Conservation (phyloP, 345 rosid genomes). For the Acer yangbiense region DNA sequence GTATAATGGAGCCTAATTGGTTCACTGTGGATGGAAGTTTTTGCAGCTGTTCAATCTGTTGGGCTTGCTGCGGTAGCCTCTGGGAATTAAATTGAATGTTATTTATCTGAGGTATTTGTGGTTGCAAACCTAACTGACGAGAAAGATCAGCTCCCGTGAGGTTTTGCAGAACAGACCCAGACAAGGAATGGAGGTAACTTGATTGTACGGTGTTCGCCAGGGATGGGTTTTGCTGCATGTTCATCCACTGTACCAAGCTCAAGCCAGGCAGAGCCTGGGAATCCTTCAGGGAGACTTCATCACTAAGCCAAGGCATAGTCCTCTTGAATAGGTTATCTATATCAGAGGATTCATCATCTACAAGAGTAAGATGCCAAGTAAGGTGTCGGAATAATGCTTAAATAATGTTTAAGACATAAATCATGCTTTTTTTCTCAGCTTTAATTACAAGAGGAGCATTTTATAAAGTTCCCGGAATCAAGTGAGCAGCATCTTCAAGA, state of each 20-base stretch:
- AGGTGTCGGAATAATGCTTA: conserved; percentile 3
- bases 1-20: conserved; percentile 33
- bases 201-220: conserved; percentile 52
- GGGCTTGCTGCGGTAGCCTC: conserved; percentile 51
- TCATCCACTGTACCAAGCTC: conserved; percentile 93
- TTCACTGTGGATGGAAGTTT: conserved; percentile 45
- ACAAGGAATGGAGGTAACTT: conserved; percentile 45
- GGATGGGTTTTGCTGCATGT: conserved; percentile 73
- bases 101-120: conserved; percentile 48
- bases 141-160: conserved; percentile 50
- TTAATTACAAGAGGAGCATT: background rate
- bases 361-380: conserved; percentile 21
- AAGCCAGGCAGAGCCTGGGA: conserved; percentile 65
- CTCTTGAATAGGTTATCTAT: conserved; percentile 77
- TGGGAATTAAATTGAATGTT: conserved; percentile 42
- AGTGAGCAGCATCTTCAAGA: conserved; percentile 9
- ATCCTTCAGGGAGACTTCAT: conserved; percentile 71
- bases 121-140: conserved; percentile 48
- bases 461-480: background rate
- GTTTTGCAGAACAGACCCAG: conserved; percentile 50
- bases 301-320: conserved; percentile 92
- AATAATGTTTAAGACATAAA: background rate
- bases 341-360: conserved; percentile 78
- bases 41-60: conserved; percentile 47
- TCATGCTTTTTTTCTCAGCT: background rate